Percentiles rank a stretch among this genome's conserved stretches.
Evolutionary conservation across 1,284 basidiomycete genomes (phyloP).

Genomic region (Grifola frondosa): DNA sequence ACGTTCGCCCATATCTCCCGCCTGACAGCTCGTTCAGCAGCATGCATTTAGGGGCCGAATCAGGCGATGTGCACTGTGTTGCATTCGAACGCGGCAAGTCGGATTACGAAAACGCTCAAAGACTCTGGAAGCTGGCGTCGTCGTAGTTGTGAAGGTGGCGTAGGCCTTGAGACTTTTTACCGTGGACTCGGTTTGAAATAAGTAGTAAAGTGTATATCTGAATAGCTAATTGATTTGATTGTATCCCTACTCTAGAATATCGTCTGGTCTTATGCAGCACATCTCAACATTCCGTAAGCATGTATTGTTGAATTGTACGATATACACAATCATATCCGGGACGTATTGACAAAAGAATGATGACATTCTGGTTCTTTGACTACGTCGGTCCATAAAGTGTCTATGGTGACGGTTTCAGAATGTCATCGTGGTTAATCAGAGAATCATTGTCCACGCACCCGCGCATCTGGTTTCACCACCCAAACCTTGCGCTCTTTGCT

Average conservation of each 20-base stretch:
- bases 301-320: too few relatives aligned
- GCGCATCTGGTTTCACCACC: slow-evolving; percentile 53
- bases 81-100: slow-evolving; percentile 31
- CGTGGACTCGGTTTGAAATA: background rate
- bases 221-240: slow-evolving; percentile 4
- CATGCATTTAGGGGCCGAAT: slow-evolving; percentile 49
- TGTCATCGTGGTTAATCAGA: background rate
- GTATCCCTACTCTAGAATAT: slow-evolving; percentile 12
- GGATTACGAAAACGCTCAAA: slow-evolving; percentile 36
- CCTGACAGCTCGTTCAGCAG: background rate
- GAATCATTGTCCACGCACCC: slow-evolving; percentile 25
- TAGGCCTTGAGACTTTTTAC: background rate
- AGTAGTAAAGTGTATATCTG: background rate
- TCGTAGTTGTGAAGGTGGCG: slow-evolving; percentile 44
- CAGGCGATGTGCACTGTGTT: slow-evolving; percentile 57
- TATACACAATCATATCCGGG: too few relatives aligned
- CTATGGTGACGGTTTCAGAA: background rate
- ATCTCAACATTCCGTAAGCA: too few relatives aligned
- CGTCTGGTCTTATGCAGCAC: too few relatives aligned
- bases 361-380: too few relatives aligned
- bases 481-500: slow-evolving; percentile 68
- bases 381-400: slow-evolving; percentile 5
- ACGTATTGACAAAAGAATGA: too few relatives aligned
- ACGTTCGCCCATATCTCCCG: slow-evolving; percentile 31
- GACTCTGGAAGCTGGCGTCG: slow-evolving; percentile 58